phyloP scores from a whole-genome alignment of 2,329 filamentous ascomycete species.

The Didymella arachidicola region DNA sequence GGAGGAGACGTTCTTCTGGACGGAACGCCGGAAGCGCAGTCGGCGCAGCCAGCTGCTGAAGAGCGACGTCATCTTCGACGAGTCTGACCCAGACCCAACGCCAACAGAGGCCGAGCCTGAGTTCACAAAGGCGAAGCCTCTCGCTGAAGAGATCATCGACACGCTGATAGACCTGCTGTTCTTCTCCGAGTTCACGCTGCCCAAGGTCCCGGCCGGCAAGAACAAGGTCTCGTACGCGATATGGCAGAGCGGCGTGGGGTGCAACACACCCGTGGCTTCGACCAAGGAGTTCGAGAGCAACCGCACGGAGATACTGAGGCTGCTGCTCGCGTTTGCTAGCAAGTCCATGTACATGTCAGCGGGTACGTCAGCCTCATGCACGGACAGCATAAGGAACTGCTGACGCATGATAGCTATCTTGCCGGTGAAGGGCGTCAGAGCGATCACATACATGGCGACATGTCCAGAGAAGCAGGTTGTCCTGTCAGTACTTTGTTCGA shows the following conservation, averaged over 20 bases:
- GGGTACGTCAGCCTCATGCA: conserved; percentile 54
- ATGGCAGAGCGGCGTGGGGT: conserved; percentile 97
- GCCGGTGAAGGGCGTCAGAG: conserved; percentile 81
- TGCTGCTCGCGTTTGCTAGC: conserved; percentile 85
- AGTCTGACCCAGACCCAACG: conserved; percentile 64
- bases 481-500: conserved; percentile 86
- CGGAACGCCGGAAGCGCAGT: conserved; percentile 69
- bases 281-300: conserved; percentile 95
- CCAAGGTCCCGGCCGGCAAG: conserved; percentile 72
- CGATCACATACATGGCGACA: conserved; percentile 88
- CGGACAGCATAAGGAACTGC: neutral
- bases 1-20: conserved; percentile 96
- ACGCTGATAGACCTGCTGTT: conserved; percentile 89
- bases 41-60: conserved; percentile 56
- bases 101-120: conserved; percentile 62
- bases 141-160: conserved; percentile 92
- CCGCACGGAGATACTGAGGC: conserved; percentile 84
- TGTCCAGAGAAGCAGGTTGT: conserved; percentile 91
- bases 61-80: conserved; percentile 84
- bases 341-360: conserved; percentile 94
- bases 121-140: conserved; percentile 82
- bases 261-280: conserved; percentile 85
- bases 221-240: conserved; percentile 90
- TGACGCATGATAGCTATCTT: conserved; percentile 62
- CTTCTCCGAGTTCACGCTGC: conserved; percentile 87